phyloP scores from a whole-genome alignment of 345 rosid species.

The Salix suchowensis region DNA sequence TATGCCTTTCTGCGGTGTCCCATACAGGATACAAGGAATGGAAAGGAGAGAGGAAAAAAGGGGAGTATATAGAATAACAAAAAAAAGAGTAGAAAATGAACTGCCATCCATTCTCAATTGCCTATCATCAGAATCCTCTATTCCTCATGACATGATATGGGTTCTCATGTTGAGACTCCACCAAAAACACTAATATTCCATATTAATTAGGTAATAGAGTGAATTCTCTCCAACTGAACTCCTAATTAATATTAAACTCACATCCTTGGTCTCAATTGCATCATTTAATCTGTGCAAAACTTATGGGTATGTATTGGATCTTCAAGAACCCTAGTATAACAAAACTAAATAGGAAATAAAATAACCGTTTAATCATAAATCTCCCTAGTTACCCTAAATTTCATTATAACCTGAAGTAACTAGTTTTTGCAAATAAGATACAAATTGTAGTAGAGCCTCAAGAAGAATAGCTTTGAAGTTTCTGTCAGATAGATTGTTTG shows the following conservation, averaged over 20 bases:
- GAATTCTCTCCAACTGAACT: not conserved
- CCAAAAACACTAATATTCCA: not conserved
- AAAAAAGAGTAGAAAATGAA: not conserved
- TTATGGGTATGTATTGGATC: not conserved
- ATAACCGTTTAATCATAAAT: not conserved
- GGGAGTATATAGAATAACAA: not conserved
- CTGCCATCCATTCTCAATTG: not conserved
- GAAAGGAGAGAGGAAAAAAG: not conserved
- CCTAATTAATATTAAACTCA: not conserved
- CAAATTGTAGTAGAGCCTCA: not conserved
- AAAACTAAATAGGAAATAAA: not conserved
- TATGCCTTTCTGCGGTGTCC: not conserved
- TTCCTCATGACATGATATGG: not conserved
- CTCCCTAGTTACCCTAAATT: not conserved
- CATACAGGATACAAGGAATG: not conserved
- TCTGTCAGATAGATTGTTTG: not conserved
- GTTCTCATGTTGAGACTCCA: not conserved
- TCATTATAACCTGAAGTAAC: not conserved
- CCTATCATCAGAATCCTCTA: not conserved
- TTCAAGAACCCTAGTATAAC: not conserved
- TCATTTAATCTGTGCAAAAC: not conserved
- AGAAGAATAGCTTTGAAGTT: not conserved
- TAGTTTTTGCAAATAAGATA: not conserved
- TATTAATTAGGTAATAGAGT: not conserved
- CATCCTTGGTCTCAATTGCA: not conserved